Evolutionary conservation across 352 stramenopile genomes (phyloP), one percentile per base, ranked within the genome.

Genomic region (Globisporangium okanoganense): DNA sequence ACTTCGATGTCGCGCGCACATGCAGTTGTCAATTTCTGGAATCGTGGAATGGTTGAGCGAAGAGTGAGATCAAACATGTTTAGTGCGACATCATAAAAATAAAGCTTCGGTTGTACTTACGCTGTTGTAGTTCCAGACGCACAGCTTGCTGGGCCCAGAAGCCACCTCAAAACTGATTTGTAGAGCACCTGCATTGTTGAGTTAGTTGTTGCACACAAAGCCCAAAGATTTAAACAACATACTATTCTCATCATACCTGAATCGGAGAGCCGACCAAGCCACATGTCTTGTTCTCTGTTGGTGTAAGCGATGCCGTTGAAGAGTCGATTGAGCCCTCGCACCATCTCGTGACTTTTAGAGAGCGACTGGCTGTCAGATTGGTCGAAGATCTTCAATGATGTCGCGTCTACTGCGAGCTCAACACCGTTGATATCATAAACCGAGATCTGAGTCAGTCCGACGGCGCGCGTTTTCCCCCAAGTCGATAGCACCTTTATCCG

Each of bases 71-170:
- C n/a, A n/a, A n/a, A n/a, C n/a, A n/a, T n/a, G n/a, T n/a, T n/a
- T n/a, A n/a, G n/a, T n/a, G n/a, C n/a, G n/a, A n/a, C n/a, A n/a
- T n/a, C 13, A 13, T 5, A n/a, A 61, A n/a, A 2, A 2, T 16
- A 10, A 36, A 16, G 9, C 33, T 24, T 16, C 24, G 18, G 9
- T 7, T 8, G 40, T 40, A 70, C 81, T 24, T 68, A 91, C 82
- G 31, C 76, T 85, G 58, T 91, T 94, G 69, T 83, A 90, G 67
- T 92, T 94, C 85, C 85, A 94, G 1, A 94, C 58, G 31, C 85
- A 91, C 4, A 94, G 64, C 31, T 91, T 92, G 45, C 67, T 89
- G 1, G 81, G 80, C 0, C 51, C 8, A 8, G 59, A 68, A 0
- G 35, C 29, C 0, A 91, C 68, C 36, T 78, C 51, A 49, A 94